A percentile compares a stretch with the other conserved stretches of the same genome.
Evolutionary conservation across 495 filamentous ascomycete genomes (phyloP).

Genomic region (Hypomontagnella submonticulosa): DNA sequence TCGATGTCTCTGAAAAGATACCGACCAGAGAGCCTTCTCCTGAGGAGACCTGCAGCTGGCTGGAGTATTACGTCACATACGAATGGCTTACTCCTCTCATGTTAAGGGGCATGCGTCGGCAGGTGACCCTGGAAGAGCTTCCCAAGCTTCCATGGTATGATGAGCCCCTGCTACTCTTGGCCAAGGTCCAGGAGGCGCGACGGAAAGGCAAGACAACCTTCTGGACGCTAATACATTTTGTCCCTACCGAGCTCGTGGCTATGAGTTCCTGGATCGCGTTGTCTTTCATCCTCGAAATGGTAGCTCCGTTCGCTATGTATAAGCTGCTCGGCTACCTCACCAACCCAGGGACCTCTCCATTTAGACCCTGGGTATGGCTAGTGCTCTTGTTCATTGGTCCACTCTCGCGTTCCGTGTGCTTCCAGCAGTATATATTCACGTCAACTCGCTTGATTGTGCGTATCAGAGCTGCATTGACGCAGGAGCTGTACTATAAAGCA

Average conservation of each 20-base stretch:
- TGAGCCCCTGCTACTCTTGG: constrained; percentile 56
- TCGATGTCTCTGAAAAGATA: constrained; percentile 42
- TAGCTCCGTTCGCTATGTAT: constrained; percentile 59
- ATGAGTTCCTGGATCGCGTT: constrained; percentile 54
- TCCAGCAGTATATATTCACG: constrained; percentile 62
- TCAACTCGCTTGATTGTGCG: constrained; percentile 60
- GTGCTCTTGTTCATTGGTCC: constrained; percentile 58
- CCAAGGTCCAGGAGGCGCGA: constrained; percentile 52
- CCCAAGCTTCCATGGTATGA: constrained; percentile 63
- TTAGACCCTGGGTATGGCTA: constrained; percentile 59
- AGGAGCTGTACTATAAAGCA: constrained; percentile 63
- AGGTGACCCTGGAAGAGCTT: constrained; percentile 59
- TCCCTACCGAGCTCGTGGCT: constrained; percentile 50
- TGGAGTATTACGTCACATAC: constrained; percentile 60
- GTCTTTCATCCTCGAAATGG: constrained; percentile 52
- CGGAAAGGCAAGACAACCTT: constrained; percentile 54
- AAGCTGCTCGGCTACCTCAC: constrained; percentile 56
- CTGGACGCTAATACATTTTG: constrained; percentile 53
- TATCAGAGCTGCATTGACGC: constrained; percentile 59
- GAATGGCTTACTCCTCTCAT: constrained; percentile 62
- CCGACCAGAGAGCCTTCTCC: constrained; percentile 49
- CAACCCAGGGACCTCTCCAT: constrained; percentile 45
- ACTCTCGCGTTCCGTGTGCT: constrained; percentile 53
- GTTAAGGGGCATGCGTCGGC: constrained; percentile 53
- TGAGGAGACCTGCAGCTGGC: constrained; percentile 62